Percentiles rank a stretch among this genome's conserved stretches.
Conservation (phyloP, 2,329 filamentous ascomycete species). For the Trichophyton schoenleinii region DNA sequence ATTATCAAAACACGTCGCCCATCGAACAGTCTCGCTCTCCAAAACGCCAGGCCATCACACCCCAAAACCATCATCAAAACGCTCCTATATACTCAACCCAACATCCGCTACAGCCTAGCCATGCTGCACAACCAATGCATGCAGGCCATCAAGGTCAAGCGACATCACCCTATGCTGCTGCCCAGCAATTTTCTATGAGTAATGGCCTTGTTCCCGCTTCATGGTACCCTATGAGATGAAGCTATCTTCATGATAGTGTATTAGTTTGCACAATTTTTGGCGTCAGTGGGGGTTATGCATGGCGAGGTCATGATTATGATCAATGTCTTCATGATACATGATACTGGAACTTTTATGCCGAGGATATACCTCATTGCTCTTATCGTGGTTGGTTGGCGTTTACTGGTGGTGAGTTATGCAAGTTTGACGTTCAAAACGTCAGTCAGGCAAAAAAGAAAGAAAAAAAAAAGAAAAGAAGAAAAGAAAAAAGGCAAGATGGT, state of each 20-base stretch:
- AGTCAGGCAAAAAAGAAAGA: neutral
- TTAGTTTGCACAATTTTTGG: neutral
- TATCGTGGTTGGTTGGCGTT: neutral
- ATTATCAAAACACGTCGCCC: neutral
- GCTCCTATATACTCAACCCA: neutral
- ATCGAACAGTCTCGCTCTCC: neutral
- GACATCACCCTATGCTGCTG: neutral
- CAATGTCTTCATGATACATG: neutral
- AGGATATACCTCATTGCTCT: neutral
- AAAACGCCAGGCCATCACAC: neutral
- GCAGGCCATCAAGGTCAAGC: neutral
- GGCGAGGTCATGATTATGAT: neutral
- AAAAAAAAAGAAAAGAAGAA: neutral
- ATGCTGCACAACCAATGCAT: neutral
- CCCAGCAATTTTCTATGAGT: neutral
- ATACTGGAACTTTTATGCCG: neutral
- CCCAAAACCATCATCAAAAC: neutral
- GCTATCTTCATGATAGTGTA: neutral
- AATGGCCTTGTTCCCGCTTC: neutral
- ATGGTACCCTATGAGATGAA: neutral
- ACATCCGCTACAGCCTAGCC: neutral
- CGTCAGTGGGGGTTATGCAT: neutral
- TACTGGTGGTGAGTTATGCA: neutral
- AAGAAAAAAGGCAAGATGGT: neutral
- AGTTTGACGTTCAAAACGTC: neutral